Conservation (phyloP, 1,284 basidiomycete species). For the Porodaedalea pini region DNA sequence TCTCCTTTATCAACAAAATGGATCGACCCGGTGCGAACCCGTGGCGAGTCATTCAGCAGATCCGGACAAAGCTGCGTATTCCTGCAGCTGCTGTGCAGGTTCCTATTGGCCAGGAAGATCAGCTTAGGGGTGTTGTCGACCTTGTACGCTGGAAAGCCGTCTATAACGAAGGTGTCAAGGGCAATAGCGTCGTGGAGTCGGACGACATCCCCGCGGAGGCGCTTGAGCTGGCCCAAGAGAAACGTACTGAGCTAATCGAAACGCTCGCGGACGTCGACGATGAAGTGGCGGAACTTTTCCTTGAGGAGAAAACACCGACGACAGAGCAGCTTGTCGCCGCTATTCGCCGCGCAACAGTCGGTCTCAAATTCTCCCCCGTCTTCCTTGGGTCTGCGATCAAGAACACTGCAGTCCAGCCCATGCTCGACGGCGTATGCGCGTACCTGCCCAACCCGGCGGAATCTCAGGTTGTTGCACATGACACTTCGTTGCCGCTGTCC, state of each 20-base stretch:
- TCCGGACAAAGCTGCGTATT: slow-evolving; percentile 89
- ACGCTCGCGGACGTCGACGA: slow-evolving; percentile 97
- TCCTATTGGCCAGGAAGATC: slow-evolving; percentile 90
- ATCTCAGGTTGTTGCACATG: slow-evolving; percentile 77
- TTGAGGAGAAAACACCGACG: slow-evolving; percentile 80
- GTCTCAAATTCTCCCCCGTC: slow-evolving; percentile 92
- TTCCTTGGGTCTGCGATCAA: slow-evolving; percentile 98
- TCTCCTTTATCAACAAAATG: slow-evolving; percentile 99
- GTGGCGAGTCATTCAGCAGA: slow-evolving; percentile 91
- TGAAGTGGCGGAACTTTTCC: slow-evolving; percentile 85
- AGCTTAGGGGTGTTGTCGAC: slow-evolving; percentile 89
- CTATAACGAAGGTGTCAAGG: slow-evolving; percentile 94
- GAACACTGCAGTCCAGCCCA: slow-evolving; percentile 93
- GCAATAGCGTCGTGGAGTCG: slow-evolving; percentile 82
- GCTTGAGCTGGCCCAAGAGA: slow-evolving; percentile 70
- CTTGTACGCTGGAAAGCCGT: slow-evolving; percentile 93
- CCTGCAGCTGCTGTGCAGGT: slow-evolving; percentile 95
- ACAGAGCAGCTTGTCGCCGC: slow-evolving; percentile 77
- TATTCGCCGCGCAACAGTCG: slow-evolving; percentile 86
- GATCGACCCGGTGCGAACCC: slow-evolving; percentile 98
- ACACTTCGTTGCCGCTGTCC: slow-evolving; percentile 65
- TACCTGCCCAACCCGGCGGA: slow-evolving; percentile 93
- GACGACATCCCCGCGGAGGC: slow-evolving; percentile 86
- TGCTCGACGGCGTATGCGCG: slow-evolving; percentile 93
- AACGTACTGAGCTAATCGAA: slow-evolving; percentile 91